A percentile compares a stretch with the other conserved stretches of the same genome.
Conservation (phyloP, 2,329 filamentous ascomycete genomes). For the Fonsecaea erecta region DNA sequence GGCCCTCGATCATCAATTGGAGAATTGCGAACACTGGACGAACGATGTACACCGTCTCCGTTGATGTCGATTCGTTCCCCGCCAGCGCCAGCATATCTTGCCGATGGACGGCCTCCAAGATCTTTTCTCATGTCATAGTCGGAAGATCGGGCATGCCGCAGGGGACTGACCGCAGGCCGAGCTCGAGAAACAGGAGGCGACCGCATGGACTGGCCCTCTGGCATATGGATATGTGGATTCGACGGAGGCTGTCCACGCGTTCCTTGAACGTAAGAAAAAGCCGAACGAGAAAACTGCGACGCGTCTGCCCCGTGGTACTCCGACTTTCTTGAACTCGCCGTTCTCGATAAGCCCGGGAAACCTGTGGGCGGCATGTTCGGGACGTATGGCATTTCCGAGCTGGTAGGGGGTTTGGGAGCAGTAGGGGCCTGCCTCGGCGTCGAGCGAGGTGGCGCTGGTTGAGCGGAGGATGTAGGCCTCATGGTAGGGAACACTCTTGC, state of each 20-base stretch:
- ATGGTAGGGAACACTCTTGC: slow-evolving; percentile 35
- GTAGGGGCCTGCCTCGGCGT: slow-evolving; percentile 31
- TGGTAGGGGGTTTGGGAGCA: slow-evolving; percentile 29
- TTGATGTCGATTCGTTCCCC: slow-evolving; percentile 64
- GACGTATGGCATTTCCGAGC: slow-evolving; percentile 41
- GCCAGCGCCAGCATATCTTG: slow-evolving; percentile 58
- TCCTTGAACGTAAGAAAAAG: slow-evolving; percentile 48
- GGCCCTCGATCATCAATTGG: slow-evolving; percentile 43
- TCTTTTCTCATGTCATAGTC: slow-evolving; percentile 42
- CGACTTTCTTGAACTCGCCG: slow-evolving; percentile 54
- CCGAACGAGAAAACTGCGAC: slow-evolving; percentile 56
- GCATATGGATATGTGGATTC: slow-evolving; percentile 25
- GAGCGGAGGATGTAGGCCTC: slow-evolving; percentile 25
- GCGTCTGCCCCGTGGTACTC: slow-evolving; percentile 67
- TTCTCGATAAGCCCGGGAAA: slow-evolving; percentile 44
- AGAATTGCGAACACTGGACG: slow-evolving; percentile 59
- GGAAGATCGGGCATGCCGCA: slow-evolving; percentile 42
- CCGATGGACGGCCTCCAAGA: slow-evolving; percentile 55
- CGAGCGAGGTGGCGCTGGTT: slow-evolving; percentile 31
- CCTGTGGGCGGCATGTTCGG: slow-evolving; percentile 39
- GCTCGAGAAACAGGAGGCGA: slow-evolving; percentile 29
- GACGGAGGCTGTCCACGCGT: slow-evolving; percentile 20
- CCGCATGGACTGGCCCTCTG: slow-evolving; percentile 26
- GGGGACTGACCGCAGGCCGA: slow-evolving; percentile 43
- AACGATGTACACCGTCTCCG: slow-evolving; percentile 56